These are phyloP conservation scores for Ceratocystis variospora DNA, from an alignment of 2,329 filamentous ascomycete species.

Conservation along the genomic window DNA sequence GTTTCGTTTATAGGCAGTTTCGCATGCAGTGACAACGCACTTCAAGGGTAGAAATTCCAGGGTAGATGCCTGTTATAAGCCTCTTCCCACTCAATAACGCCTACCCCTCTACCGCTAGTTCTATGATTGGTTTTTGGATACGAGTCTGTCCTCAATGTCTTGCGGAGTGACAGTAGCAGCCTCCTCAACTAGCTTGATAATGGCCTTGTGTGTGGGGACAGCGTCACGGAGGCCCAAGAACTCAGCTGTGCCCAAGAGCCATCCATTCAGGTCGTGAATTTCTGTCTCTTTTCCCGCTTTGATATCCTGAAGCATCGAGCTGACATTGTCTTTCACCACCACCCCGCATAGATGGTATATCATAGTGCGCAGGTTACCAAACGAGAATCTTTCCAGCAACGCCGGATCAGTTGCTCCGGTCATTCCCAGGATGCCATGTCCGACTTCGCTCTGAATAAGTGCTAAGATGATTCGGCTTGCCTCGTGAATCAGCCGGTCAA, in stretches of 20 bases:
- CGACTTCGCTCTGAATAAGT: slow-evolving; percentile 11
- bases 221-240: slow-evolving; percentile 28
- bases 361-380: slow-evolving; percentile 30
- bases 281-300: slow-evolving; percentile 39
- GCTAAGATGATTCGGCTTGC: slow-evolving; percentile 52
- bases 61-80: background rate
- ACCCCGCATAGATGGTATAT: slow-evolving; percentile 26
- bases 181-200: slow-evolving; percentile 33
- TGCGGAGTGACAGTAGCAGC: slow-evolving; percentile 9
- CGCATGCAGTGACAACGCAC: slow-evolving; percentile 11
- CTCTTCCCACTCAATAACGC: background rate
- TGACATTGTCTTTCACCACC: slow-evolving; percentile 37
- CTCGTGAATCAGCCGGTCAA: slow-evolving; percentile 60
- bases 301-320: slow-evolving; percentile 50
- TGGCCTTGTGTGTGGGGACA: slow-evolving; percentile 29
- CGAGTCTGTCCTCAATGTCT: slow-evolving; percentile 11
- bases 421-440: slow-evolving; percentile 11
- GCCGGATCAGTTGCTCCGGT: slow-evolving; percentile 21
- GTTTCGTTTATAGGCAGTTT: background rate
- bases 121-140: slow-evolving; percentile 8
- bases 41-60: background rate
- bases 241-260: slow-evolving; percentile 36
- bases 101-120: background rate
- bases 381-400: slow-evolving; percentile 32
- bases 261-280: slow-evolving; percentile 46